A percentile compares a stretch with the other conserved stretches of the same genome.
phyloP scores from a whole-genome alignment of 306 rosid genomes.

The Begonia loranthoides region DNA sequence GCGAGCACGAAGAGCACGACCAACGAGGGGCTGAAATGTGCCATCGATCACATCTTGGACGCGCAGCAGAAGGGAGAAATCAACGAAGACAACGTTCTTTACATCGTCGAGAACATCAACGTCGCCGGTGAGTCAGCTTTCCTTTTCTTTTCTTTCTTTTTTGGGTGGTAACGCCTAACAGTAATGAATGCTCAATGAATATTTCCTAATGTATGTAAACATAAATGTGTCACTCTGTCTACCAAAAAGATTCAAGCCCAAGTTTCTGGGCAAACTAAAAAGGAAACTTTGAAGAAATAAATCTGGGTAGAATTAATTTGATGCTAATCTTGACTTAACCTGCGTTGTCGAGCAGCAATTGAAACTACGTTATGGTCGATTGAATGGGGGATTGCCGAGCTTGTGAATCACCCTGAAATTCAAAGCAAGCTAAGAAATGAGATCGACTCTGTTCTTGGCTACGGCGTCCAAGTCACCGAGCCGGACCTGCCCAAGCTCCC shows the following conservation, averaged over 20 bases:
- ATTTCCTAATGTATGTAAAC: too few relatives aligned
- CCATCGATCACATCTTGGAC: slow-evolving; percentile 72
- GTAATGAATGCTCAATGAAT: too few relatives aligned
- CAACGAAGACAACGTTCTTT: slow-evolving; percentile 80
- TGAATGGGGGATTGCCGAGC: slow-evolving; percentile 85
- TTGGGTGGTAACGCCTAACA: too few relatives aligned
- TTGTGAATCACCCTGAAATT: slow-evolving; percentile 64
- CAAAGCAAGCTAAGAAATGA: slow-evolving; percentile 49
- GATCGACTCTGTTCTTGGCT: slow-evolving; percentile 44
- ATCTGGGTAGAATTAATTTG: not conserved
- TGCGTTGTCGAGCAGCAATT: slow-evolving; percentile 39
- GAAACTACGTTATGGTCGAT: slow-evolving; percentile 84
- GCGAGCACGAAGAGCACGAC: slow-evolving; percentile 25
- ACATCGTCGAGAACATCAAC: slow-evolving; percentile 86
- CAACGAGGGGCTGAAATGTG: slow-evolving; percentile 47
- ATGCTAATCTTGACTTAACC: not conserved
- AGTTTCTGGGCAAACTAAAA: too few relatives aligned
- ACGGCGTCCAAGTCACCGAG: slow-evolving; percentile 48
- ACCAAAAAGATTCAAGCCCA: too few relatives aligned
- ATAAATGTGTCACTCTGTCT: too few relatives aligned
- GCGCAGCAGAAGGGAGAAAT: slow-evolving; percentile 79
- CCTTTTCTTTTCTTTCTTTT: too few relatives aligned
- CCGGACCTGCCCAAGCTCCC: slow-evolving; percentile 58
- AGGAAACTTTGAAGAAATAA: too few relatives aligned
- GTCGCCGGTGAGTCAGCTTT: slow-evolving; percentile 75